Evolutionary conservation across 2,329 filamentous ascomycete genomes (phyloP), one percentile per base, ranked within the genome.

Genomic region (Stachybotrys echinatus): DNA sequence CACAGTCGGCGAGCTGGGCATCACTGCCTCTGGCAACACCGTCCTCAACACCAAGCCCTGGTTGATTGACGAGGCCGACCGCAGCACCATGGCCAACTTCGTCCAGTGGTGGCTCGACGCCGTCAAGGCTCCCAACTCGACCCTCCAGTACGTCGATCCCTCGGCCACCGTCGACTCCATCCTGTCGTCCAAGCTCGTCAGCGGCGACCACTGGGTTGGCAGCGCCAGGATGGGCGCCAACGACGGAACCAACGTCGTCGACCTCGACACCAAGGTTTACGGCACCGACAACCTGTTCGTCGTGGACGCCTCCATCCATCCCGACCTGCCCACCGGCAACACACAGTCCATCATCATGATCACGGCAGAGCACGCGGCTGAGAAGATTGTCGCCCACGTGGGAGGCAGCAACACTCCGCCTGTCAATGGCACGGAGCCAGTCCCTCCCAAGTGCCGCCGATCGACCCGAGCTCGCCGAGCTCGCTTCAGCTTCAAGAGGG

Each of bases 281-380:
- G 80, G 80, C 42, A 83, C 77, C 0, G 76, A 82, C 52, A 83
- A 83, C 63, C 65, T 83, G 44, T 83, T 81, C 58, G 76, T 84
- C 12, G 77, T 85, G 3, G 82, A 85, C 53, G 81, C 78, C 0
- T 76, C 75, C 20, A 80, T 85, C 54, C 82, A 84, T 66, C 82
- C 83, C 0, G 82, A 63, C 42, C 18, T 61, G 34, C 59, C 59
- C 3, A 61, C 59, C 0, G 59, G 59, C 5, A 61, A 61, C 54
- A 61, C 59, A 1, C 59, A 61, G 52, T 52, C 59, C 3, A 61
- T 61, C 42, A 61, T 61, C 45, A 61, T 61, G 59, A 54, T 61
- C 6, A 57, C 55, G 2, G 59, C 59, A 1, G 59, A 61, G 50
- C 59, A 61, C 34, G 59, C 59, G 1, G 59, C 59, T 1, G 45